Evolutionary conservation across 176 grass and related monocot genomes (phyloP).

Genomic region (Triticum dicoccoides): DNA sequence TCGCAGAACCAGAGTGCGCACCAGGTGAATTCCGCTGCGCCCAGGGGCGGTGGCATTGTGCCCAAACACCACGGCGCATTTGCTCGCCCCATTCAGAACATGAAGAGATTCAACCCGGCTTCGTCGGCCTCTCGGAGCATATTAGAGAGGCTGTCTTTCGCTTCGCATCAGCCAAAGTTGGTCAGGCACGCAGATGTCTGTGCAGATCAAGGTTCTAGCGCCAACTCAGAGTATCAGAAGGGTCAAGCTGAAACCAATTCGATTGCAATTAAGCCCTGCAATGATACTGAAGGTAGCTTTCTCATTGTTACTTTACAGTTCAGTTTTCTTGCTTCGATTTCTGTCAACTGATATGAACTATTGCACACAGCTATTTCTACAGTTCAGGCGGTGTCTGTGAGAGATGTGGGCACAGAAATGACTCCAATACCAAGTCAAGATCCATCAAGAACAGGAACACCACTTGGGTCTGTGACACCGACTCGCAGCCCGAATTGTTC

Average conservation of each 20-base stretch:
- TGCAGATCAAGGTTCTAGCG: slow-evolving; percentile 11
- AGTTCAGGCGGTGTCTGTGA: slow-evolving; percentile 53
- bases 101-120: slow-evolving; percentile 49
- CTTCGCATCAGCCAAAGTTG: slow-evolving; percentile 48
- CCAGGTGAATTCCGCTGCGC: slow-evolving; percentile 29
- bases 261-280: slow-evolving; percentile 18
- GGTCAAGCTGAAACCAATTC: slow-evolving; percentile 27
- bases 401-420: slow-evolving; percentile 97
- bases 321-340: neutral
- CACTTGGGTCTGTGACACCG: slow-evolving; percentile 74
- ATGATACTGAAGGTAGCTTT: slow-evolving; percentile 57
- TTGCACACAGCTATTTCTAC: slow-evolving; percentile 42
- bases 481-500: slow-evolving; percentile 74
- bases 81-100: slow-evolving; percentile 35
- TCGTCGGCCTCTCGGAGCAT: slow-evolving; percentile 47
- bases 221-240: slow-evolving; percentile 11
- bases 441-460: slow-evolving; percentile 68
- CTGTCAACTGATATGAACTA: neutral
- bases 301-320: neutral
- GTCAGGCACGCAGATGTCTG: slow-evolving; percentile 40
- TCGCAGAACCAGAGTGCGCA: slow-evolving; percentile 28
- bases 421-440: slow-evolving; percentile 90
- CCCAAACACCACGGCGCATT: slow-evolving; percentile 29
- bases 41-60: slow-evolving; percentile 18
- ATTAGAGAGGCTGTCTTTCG: slow-evolving; percentile 73